Evolutionary conservation across 441 rosid species (phyloP).

Genomic region (Jatropha multifida): DNA sequence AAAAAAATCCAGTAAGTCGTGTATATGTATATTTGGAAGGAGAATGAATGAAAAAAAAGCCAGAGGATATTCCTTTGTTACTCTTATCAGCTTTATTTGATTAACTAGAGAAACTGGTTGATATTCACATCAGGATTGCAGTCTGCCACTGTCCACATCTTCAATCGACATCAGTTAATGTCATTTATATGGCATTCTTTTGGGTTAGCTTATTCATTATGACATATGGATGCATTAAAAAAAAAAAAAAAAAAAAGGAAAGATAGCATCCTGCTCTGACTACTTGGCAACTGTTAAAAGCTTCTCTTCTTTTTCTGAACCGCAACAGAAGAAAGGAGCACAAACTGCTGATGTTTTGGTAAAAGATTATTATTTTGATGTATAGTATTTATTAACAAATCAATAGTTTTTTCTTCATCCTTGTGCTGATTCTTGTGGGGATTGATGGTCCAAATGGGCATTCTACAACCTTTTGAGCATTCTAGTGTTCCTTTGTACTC

Average conservation of each 20-base stretch:
- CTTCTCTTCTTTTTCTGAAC: not conserved
- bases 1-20: not conserved
- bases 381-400: not conserved
- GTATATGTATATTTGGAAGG: not conserved
- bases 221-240: not conserved
- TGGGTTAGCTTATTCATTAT: not conserved
- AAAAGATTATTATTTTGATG: not conserved
- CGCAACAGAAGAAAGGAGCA: too few relatives aligned
- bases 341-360: too few relatives aligned
- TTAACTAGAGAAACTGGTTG: not conserved
- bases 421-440: not conserved
- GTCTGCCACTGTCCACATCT: not conserved
- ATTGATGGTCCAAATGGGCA: not conserved
- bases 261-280: not conserved
- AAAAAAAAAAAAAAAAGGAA: too few relatives aligned
- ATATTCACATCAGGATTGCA: not conserved
- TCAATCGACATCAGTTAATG: not conserved
- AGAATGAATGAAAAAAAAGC: not conserved
- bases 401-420: not conserved
- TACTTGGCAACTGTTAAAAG: not conserved
- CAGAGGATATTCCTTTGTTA: not conserved
- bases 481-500: not conserved
- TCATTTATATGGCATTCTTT: constrained; percentile 2
- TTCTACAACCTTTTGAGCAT: too few relatives aligned
- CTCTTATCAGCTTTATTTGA: not conserved